Evolutionary conservation across 164 flowering plant genomes (phyloP).

Genomic region (Magnolia changhungtana): DNA sequence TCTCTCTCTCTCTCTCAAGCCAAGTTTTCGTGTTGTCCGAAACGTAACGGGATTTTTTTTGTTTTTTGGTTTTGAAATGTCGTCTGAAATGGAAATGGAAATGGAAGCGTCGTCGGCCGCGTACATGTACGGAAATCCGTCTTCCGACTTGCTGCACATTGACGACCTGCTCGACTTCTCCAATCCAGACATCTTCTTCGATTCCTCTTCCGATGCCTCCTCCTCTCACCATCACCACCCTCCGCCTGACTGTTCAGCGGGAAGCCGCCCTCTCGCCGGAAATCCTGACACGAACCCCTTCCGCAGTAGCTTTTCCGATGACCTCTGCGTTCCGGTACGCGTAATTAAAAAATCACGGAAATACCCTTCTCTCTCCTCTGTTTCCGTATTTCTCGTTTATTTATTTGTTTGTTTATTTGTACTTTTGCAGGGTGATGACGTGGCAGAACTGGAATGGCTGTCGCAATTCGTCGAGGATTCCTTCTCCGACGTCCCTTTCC

Average conservation of each 20-base stretch:
- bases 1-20: neutral
- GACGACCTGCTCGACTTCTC: slow-evolving; percentile 56
- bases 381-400: neutral
- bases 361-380: neutral
- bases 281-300: neutral
- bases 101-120: slow-evolving; percentile 11
- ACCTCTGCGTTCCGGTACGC: slow-evolving; percentile 45
- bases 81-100: slow-evolving; percentile 3
- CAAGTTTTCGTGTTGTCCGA: neutral
- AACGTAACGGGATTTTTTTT: neutral
- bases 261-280: slow-evolving; percentile 2
- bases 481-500: slow-evolving; percentile 30
- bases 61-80: neutral
- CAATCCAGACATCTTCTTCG: slow-evolving; percentile 31
- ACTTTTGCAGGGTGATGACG: slow-evolving; percentile 43
- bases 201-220: slow-evolving; percentile 22
- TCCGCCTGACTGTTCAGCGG: neutral
- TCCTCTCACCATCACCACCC: neutral
- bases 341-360: neutral
- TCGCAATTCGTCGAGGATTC: slow-evolving; percentile 64
- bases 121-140: slow-evolving; percentile 29
- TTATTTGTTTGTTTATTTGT: neutral
- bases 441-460: slow-evolving; percentile 68
- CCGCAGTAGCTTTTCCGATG: slow-evolving; percentile 32
- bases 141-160: slow-evolving; percentile 34